These are phyloP conservation scores for Penicillium cosmopolitanum DNA, from an alignment of 495 filamentous ascomycete species.

Conservation along the genomic window DNA sequence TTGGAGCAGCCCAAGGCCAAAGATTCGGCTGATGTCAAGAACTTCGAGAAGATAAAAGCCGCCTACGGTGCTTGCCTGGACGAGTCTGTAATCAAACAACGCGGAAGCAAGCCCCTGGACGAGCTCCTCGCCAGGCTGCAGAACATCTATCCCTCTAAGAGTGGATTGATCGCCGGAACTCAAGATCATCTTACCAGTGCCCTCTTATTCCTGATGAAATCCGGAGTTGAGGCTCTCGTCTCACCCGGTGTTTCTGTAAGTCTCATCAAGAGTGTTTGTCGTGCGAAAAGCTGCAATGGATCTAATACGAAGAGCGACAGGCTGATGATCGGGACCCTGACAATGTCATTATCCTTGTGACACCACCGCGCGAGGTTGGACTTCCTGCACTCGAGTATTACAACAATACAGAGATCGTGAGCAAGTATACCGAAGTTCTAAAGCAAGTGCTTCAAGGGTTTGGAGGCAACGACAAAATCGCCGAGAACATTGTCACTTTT, in stretches of 20 bases:
- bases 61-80: conserved; percentile 70
- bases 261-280: not conserved
- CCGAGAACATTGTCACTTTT: conserved; percentile 57
- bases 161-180: conserved; percentile 34
- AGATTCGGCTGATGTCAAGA: conserved; percentile 57
- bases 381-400: conserved; percentile 70
- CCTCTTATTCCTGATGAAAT: conserved; percentile 55
- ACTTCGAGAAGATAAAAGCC: conserved; percentile 67
- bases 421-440: conserved; percentile 55
- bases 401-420: conserved; percentile 56
- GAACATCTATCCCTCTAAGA: conserved; percentile 55
- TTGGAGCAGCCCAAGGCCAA: conserved; percentile 60
- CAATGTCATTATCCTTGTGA: conserved; percentile 59
- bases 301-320: conserved; percentile 27
- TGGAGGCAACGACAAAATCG: conserved; percentile 29
- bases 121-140: conserved; percentile 56
- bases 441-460: conserved; percentile 44
- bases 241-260: conserved; percentile 53
- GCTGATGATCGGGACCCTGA: conserved; percentile 68
- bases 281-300: no score
- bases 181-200: conserved; percentile 52
- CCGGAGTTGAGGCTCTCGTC: conserved; percentile 54
- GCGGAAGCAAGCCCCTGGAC: conserved; percentile 57
- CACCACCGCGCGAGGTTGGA: conserved; percentile 55
- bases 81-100: conserved; percentile 53